Percentiles rank a stretch among this genome's conserved stretches.
phyloP scores from a whole-genome alignment of 352 stramenopile genomes.

The Phytophthora hibernalis region DNA sequence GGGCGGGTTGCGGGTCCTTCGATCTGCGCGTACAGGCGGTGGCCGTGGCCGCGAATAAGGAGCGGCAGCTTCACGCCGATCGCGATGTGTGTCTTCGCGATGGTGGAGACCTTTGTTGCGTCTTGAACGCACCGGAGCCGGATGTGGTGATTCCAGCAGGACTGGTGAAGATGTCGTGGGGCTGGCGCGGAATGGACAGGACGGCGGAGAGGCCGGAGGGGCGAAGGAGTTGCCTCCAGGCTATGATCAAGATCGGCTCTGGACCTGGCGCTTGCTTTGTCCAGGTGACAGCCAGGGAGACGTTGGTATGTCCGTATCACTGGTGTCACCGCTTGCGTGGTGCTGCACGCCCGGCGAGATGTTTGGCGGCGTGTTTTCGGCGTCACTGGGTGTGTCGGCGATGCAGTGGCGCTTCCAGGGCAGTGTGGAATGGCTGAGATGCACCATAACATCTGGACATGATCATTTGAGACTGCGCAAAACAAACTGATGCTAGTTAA shows the following conservation, averaged over 20 bases:
- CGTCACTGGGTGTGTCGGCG: background rate
- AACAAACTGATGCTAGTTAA: no score
- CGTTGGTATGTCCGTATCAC: background rate
- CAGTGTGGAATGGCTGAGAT: background rate
- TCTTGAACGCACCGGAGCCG: no score
- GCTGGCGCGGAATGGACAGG: background rate
- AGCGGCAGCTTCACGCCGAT: background rate
- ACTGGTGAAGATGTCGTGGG: background rate
- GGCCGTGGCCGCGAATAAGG: no score
- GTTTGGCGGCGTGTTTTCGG: background rate
- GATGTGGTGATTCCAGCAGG: background rate
- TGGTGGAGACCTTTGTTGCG: background rate
- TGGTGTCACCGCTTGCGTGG: background rate
- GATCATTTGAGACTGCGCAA: no score
- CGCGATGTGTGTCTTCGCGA: background rate
- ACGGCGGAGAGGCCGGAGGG: background rate
- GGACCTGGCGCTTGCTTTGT: background rate
- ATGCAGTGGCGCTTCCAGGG: conserved; percentile 1
- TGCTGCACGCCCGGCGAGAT: background rate
- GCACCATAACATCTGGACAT: conserved; percentile 3
- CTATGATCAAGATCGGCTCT: no score
- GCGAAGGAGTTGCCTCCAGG: no score
- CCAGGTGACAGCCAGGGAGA: background rate
- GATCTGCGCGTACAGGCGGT: no score
- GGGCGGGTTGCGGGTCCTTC: no score